Conservation (phyloP, 371 early-diverging fungal species). For the Mortierella sp. region DNA sequence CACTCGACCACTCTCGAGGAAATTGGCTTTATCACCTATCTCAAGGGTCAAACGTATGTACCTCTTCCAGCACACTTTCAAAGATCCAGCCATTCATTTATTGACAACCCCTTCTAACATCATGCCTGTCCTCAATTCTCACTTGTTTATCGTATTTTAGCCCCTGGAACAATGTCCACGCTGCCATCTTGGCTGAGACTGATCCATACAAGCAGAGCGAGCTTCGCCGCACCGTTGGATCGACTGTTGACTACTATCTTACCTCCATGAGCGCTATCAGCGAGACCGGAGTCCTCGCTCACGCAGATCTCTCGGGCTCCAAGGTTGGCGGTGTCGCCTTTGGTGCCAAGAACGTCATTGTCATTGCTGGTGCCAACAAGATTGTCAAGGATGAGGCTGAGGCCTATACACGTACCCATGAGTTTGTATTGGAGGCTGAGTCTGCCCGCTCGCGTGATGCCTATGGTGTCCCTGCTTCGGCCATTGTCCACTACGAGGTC, state of each 20-base stretch:
- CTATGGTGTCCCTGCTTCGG: slow-evolving; percentile 51
- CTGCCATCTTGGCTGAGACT: slow-evolving; percentile 46
- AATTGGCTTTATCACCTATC: slow-evolving; percentile 39
- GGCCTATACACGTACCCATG: slow-evolving; percentile 50
- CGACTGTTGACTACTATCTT: slow-evolving; percentile 52
- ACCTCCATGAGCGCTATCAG: slow-evolving; percentile 50
- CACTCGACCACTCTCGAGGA: slow-evolving; percentile 47
- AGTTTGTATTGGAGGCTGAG: slow-evolving; percentile 50
- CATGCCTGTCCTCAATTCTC: slow-evolving; percentile 4
- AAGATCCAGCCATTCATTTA: background rate
- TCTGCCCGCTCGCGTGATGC: slow-evolving; percentile 56
- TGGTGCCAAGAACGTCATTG: slow-evolving; percentile 49
- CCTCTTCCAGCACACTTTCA: slow-evolving; percentile 1
- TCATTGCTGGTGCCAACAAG: slow-evolving; percentile 55
- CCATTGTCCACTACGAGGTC: slow-evolving; percentile 49
- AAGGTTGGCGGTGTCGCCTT: slow-evolving; percentile 52
- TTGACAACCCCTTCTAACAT: too few relatives aligned
- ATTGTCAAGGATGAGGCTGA: slow-evolving; percentile 56
- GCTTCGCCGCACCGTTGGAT: slow-evolving; percentile 45
- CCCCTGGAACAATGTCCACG: slow-evolving; percentile 50
- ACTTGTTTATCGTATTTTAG: slow-evolving; percentile 15
- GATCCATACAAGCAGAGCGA: slow-evolving; percentile 45
- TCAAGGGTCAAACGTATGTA: slow-evolving; percentile 30
- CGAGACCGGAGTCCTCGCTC: slow-evolving; percentile 49
- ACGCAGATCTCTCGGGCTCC: slow-evolving; percentile 53